These are phyloP conservation scores for Fomitiporia mediterranea DNA, from an alignment of 1,284 basidiomycete species.

Conservation along the genomic window DNA sequence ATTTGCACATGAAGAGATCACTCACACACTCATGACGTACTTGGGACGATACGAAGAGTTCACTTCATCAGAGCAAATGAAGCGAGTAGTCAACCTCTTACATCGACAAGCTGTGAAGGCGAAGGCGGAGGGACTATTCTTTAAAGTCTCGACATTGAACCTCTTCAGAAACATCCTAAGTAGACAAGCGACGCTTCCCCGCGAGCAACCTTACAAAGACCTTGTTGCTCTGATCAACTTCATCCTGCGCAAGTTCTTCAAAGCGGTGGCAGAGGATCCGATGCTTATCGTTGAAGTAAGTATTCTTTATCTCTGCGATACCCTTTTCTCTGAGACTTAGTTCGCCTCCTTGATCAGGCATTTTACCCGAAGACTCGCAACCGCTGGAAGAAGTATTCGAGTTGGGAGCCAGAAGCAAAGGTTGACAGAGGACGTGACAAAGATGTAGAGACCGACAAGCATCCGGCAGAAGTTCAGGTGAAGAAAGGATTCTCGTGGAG, in stretches of 20 bases:
- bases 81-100: conserved; percentile 79
- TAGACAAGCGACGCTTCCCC: conserved; percentile 70
- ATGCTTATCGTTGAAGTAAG: conserved; percentile 79
- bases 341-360: conserved; percentile 46
- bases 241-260: conserved; percentile 89
- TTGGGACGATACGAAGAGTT: conserved; percentile 80
- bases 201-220: conserved; percentile 77
- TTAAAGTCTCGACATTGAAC: conserved; percentile 82
- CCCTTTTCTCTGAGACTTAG: conserved; percentile 22
- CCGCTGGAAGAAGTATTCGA: conserved; percentile 81
- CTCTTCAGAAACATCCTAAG: conserved; percentile 82
- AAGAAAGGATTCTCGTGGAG: conserved; percentile 88
- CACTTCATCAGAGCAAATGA: conserved; percentile 74
- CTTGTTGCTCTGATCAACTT: conserved; percentile 78
- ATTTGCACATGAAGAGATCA: conserved; percentile 82
- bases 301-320: conserved; percentile 23
- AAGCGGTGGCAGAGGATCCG: conserved; percentile 72
- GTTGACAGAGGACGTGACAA: conserved; percentile 34
- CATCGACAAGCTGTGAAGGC: conserved; percentile 86
- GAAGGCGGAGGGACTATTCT: conserved; percentile 89
- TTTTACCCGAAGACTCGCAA: conserved; percentile 88
- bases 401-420: conserved; percentile 67
- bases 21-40: conserved; percentile 77
- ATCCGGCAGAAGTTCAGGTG: conserved; percentile 70
- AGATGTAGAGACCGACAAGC: conserved; percentile 36